phyloP scores from a whole-genome alignment of 768 basidiomycete genomes.

The Mycena rebaudengoi region DNA sequence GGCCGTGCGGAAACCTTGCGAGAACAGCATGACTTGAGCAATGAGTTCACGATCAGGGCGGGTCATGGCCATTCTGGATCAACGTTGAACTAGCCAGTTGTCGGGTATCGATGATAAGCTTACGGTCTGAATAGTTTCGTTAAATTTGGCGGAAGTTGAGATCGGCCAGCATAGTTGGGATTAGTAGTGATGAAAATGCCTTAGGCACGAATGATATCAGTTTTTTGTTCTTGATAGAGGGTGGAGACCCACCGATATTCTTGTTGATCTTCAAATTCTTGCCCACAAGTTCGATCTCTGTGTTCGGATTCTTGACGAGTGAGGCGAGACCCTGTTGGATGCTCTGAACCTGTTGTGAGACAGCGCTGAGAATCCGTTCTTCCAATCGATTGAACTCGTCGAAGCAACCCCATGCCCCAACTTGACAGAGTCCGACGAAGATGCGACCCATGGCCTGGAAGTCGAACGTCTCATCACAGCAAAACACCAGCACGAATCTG shows the following conservation, averaged over 20 bases:
- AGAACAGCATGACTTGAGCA: conserved; percentile 99
- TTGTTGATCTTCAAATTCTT: conserved; percentile 93
- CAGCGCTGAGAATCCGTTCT: conserved; percentile 96
- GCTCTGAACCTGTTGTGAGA: conserved; percentile 98
- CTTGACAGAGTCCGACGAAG: conserved; percentile 98
- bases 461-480: conserved; percentile 99
- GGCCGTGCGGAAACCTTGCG: conserved; percentile 98
- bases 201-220: conserved; percentile 35
- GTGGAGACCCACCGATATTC: conserved; percentile 75
- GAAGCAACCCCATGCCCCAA: conserved; percentile 99
- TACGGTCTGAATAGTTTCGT: conserved; percentile 95
- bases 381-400: conserved; percentile 99
- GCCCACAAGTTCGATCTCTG: conserved; percentile 95
- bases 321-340: conserved; percentile 96
- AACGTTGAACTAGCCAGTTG: neutral
- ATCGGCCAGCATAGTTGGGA: conserved; percentile 98
- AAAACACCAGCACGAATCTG: conserved; percentile 99
- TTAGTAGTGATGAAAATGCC: conserved; percentile 99
- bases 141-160: conserved; percentile 85
- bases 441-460: conserved; percentile 99
- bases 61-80: conserved; percentile 95
- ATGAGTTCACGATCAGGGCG: conserved; percentile 98
- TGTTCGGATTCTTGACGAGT: conserved; percentile 82
- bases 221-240: neutral
- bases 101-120: conserved; percentile 38